Evolutionary conservation across 108 stramenopile genomes (phyloP).

Genomic region (Schizochytrium sp.): DNA sequence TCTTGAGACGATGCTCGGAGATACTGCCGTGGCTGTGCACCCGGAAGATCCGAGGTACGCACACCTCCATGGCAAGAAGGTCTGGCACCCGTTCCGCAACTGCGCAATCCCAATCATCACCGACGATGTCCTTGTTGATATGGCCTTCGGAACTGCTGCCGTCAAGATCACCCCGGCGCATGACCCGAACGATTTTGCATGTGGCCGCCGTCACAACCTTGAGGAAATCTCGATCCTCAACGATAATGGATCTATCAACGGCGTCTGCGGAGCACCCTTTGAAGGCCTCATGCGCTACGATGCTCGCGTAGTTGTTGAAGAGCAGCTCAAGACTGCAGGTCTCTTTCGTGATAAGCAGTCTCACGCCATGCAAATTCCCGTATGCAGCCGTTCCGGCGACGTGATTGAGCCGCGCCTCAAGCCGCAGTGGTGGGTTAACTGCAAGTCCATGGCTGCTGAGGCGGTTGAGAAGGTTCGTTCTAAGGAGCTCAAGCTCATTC

Average conservation of each 20-base stretch:
- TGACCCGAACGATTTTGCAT: slow-evolving; percentile 99
- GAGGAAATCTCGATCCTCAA: slow-evolving; percentile 91
- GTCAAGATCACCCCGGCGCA: slow-evolving; percentile 99
- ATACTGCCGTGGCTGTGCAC: slow-evolving; percentile 97
- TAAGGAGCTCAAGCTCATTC: slow-evolving; percentile 92
- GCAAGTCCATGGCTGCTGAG: slow-evolving; percentile 91
- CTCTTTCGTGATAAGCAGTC: slow-evolving; percentile 91
- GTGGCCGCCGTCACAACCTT: slow-evolving; percentile 93
- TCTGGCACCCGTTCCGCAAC: slow-evolving; percentile 95
- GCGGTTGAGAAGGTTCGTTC: slow-evolving; percentile 92
- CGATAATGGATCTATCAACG: slow-evolving; percentile 92
- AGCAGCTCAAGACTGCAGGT: slow-evolving; percentile 91
- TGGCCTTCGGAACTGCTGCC: slow-evolving; percentile 98
- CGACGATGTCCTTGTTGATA: slow-evolving; percentile 94
- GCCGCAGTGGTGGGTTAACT: slow-evolving; percentile 99
- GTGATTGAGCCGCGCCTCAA: slow-evolving; percentile 98
- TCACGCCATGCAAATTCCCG: slow-evolving; percentile 95
- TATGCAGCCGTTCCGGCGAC: slow-evolving; percentile 96
- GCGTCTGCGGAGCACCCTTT: slow-evolving; percentile 80
- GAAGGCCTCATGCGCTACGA: slow-evolving; percentile 98
- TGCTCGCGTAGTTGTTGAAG: slow-evolving; percentile 94
- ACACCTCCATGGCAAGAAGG: slow-evolving; percentile 93
- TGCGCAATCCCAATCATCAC: slow-evolving; percentile 86
- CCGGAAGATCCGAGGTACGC: slow-evolving; percentile 96
- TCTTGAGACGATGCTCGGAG: slow-evolving; percentile 99